Base-by-base conservation (phyloP, 2,329 filamentous ascomycete genomes). In the Dactylellina haptotyla region DNA sequence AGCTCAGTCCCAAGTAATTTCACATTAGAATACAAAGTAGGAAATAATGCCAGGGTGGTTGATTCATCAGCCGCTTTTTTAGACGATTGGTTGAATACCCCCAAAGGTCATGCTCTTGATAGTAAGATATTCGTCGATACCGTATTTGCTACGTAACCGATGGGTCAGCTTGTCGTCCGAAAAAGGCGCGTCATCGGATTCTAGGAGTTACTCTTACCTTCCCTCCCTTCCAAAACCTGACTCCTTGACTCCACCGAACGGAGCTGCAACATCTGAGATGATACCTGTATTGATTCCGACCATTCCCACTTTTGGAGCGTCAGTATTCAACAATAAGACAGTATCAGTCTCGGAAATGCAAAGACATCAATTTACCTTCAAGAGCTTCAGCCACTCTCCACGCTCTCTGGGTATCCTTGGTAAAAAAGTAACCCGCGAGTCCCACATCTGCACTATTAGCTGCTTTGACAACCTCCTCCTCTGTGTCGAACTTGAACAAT, bases 371-470 rank as follows among this genome's bases (percentile, higher is more conserved):
- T 46, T 61, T 61, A 53, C 77, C 81, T 59, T 96, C 90, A 39
- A 96, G 82, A 14, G 85, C 84, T 81, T 91, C 89, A 0, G 88
- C 87, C 0, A 91, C 85, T 51, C 89, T 84, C 77, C 84, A 82
- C 26, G 87, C 84, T 4, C 89, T 82, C 78, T 85, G 83, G 10
- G 90, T 74, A 78, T 90, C 86, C 54, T 83, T 82, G 4, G 87
- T 93, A 84, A 92, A 98, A 84, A 99, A 97, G 83, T 98, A 98
- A 0, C 92, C 94, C 0, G 94, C 95, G 34, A 99, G 85, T 0
- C 95, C 95, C 37, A 98, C 93, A 58, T 94, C 89, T 0, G 91
- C 85, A 2, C 81, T 78, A 81, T 99, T 99, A 2, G 95, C 94
- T 76, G 94, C 82, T 75, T 86, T 84, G 28, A 98, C 88, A 3